Percentiles rank a stretch among this genome's conserved stretches.
Evolutionary conservation across 345 rosid species (phyloP).

Genomic region (Ceriops tagal): DNA sequence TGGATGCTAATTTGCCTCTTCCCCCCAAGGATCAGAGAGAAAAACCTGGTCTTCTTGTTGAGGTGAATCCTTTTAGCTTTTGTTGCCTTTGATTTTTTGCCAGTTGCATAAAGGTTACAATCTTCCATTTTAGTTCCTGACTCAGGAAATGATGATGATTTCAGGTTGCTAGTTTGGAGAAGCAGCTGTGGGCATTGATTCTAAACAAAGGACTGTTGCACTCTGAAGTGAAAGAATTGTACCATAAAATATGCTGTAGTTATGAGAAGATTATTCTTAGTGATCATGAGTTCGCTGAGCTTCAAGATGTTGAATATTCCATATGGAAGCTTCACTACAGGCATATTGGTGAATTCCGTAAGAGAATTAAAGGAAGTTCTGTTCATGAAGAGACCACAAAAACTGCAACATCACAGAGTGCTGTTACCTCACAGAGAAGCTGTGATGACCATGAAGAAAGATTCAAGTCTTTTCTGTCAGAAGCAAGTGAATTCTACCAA

Average conservation of each 20-base stretch:
- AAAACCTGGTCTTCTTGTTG: conserved; percentile 39
- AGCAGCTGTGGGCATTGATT: conserved; percentile 57
- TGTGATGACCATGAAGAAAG: conserved; percentile 39
- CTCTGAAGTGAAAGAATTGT: conserved; percentile 51
- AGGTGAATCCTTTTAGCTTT: conserved; percentile 40
- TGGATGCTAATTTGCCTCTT: conserved; percentile 29
- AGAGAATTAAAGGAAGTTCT: conserved; percentile 44
- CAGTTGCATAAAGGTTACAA: neutral
- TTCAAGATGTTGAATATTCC: conserved; percentile 81
- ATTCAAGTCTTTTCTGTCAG: conserved; percentile 55
- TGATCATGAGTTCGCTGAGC: conserved; percentile 46
- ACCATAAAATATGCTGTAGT: conserved; percentile 53
- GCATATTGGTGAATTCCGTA: conserved; percentile 89
- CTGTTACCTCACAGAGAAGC: conserved; percentile 17
- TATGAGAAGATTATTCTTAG: conserved; percentile 56
- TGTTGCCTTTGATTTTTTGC: conserved; percentile 14
- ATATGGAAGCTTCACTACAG: conserved; percentile 85
- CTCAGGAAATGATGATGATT: conserved; percentile 17
- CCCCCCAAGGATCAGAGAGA: conserved; percentile 39
- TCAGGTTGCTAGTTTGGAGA: conserved; percentile 65
- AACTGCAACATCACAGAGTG: conserved; percentile 18
- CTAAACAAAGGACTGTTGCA: conserved; percentile 49
- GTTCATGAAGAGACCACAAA: conserved; percentile 22
- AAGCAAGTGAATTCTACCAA: conserved; percentile 58
- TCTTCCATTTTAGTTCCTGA: conserved; percentile 16